Evolutionary conservation across 2,329 filamentous ascomycete genomes (phyloP), one percentile per base, ranked within the genome.

Genomic region (Epichloe scottii): DNA sequence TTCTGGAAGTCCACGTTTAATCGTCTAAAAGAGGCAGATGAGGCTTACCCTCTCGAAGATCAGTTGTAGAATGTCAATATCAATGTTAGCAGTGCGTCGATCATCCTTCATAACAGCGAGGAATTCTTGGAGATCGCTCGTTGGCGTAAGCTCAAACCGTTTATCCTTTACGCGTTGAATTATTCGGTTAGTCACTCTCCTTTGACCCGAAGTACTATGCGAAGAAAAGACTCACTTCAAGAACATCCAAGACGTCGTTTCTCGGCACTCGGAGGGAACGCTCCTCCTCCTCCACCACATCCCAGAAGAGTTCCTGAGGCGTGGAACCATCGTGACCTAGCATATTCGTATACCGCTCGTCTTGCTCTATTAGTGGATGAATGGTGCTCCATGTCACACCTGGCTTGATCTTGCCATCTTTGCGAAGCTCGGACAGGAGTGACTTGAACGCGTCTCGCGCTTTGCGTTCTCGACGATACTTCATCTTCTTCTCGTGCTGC

Each of bases 301-400:
- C 93, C 89, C 91, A 96, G 71, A 98, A 97, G 6, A 98, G 74
- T 61, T 97, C 89, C 57, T 95, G 77, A 14, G 93, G 88, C 4
- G 81, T 86, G 4, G 90, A 95, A 51, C 91, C 90, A 53, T 79
- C 70, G 63, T 94, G 88, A 48, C 89, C 90, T 53, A 90, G 78
- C 75, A 95, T 89, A 56, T 81, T 82, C 59, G 75, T 77, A 68
- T 95, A 97, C 57, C 90, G 87, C 46, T 84, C 78, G 61, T 98
- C 93, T 51, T 86, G 74, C 59, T 87, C 79, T 58, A 98, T 78
- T 46, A 85, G 65, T 0, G 85, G 81, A 57, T 85, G 75, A 56
- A 97, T 76, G 53, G 89, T 79, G 67, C 78, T 87, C 93, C 93
- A 98, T 67, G 94, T 96, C 52, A 83, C 84, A 52, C 87, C 87